Conservation (phyloP, 2,329 filamentous ascomycete species). For the Alternaria hordeiaustralica region DNA sequence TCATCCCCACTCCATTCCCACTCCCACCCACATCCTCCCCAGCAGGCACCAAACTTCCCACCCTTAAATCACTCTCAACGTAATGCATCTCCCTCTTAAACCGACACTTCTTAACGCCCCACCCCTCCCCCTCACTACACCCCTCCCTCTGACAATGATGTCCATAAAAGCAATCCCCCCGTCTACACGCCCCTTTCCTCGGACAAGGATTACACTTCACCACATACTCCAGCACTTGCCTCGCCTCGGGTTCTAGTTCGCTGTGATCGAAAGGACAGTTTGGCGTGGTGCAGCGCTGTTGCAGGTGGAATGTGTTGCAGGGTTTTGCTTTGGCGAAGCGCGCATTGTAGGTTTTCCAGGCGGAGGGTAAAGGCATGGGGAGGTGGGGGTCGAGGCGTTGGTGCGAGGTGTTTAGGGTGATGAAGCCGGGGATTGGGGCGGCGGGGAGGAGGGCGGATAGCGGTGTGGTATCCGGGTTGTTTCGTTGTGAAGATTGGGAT, state of each 20-base stretch:
- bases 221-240: constrained; percentile 55
- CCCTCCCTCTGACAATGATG: constrained; percentile 53
- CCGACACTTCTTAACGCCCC: constrained; percentile 23
- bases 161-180: constrained; percentile 53
- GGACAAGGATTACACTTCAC: constrained; percentile 54
- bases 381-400: constrained; percentile 57
- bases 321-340: constrained; percentile 49
- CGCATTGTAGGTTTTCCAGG: constrained; percentile 50
- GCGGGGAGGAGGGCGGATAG: constrained; percentile 18
- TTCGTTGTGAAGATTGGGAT: not conserved
- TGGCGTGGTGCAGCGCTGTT: constrained; percentile 44
- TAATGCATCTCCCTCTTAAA: constrained; percentile 34
- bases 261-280: constrained; percentile 56
- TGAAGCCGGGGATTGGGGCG: constrained; percentile 26
- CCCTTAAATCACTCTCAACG: constrained; percentile 21
- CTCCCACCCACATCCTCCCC: not conserved
- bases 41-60: constrained; percentile 28
- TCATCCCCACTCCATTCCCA: not conserved
- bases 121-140: constrained; percentile 22
- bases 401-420: constrained; percentile 56
- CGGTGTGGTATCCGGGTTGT: too few species aligned
- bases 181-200: constrained; percentile 51
- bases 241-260: constrained; percentile 48
- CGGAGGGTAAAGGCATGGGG: constrained; percentile 45
- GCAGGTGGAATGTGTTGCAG: constrained; percentile 59